These are phyloP conservation scores for Fagopyrum homotropicum DNA, from an alignment of 148 eudicot genomes.

Conservation along the genomic window DNA sequence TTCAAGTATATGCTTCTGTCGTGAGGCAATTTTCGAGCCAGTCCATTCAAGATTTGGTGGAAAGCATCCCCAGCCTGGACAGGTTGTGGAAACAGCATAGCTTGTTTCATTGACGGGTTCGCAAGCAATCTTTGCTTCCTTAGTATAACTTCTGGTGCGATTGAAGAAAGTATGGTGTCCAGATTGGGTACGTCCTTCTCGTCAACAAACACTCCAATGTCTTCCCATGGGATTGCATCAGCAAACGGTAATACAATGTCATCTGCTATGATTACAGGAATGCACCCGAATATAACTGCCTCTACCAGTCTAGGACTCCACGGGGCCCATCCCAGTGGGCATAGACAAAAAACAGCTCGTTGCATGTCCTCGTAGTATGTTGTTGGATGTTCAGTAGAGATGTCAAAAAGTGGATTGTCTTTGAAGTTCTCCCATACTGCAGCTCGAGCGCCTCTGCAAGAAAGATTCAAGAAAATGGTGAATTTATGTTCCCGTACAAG, in stretches of 20 bases:
- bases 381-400: slow-evolving; percentile 97
- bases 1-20: slow-evolving; percentile 48
- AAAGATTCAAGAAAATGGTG: not conserved
- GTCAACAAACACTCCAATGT: slow-evolving; percentile 78
- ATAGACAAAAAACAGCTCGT: slow-evolving; percentile 82
- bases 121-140: slow-evolving; percentile 93
- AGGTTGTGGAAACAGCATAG: slow-evolving; percentile 95
- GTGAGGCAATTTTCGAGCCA: slow-evolving; percentile 89
- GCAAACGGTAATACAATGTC: slow-evolving; percentile 96
- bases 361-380: slow-evolving; percentile 99
- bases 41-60: slow-evolving; percentile 94
- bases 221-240: slow-evolving; percentile 99
- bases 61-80: slow-evolving; percentile 94
- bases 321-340: slow-evolving; percentile 99
- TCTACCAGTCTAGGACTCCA: slow-evolving; percentile 98
- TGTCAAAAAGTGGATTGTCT: slow-evolving; percentile 94
- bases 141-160: slow-evolving; percentile 74
- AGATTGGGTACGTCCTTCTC: slow-evolving; percentile 89
- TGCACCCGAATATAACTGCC: slow-evolving; percentile 95
- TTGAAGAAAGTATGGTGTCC: slow-evolving; percentile 78
- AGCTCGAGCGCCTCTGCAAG: slow-evolving; percentile 87
- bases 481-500: not conserved
- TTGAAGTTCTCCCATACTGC: slow-evolving; percentile 98
- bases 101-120: slow-evolving; percentile 96
- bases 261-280: slow-evolving; percentile 94